Conservation (phyloP, 495 filamentous ascomycete species). For the Aspergillus cristatus region DNA sequence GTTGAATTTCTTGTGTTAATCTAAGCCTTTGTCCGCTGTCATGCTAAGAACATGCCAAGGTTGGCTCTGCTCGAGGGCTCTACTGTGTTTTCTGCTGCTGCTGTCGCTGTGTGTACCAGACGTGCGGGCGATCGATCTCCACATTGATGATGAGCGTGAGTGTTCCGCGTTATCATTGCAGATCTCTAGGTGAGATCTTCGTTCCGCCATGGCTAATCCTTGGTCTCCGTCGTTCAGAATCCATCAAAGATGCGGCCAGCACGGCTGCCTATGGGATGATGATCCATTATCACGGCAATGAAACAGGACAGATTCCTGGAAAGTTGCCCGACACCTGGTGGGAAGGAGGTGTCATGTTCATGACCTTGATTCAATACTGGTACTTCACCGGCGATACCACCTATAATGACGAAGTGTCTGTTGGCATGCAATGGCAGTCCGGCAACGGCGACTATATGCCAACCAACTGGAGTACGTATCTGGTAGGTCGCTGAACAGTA, state of each 20-base stretch:
- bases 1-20: too few relatives aligned
- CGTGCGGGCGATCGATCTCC: slow-evolving; percentile 8
- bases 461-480: slow-evolving; percentile 40
- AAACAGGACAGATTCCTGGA: slow-evolving; percentile 49
- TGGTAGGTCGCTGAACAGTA: slow-evolving; percentile 12
- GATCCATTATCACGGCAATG: slow-evolving; percentile 51
- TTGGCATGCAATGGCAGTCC: slow-evolving; percentile 52
- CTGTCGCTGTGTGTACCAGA: slow-evolving; percentile 3
- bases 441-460: slow-evolving; percentile 53
- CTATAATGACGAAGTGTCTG: slow-evolving; percentile 46
- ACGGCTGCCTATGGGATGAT: slow-evolving; percentile 53
- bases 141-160: slow-evolving; percentile 10
- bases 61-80: too few relatives aligned
- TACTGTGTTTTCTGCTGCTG: background rate
- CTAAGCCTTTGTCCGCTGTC: too few relatives aligned
- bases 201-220: background rate
- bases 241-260: slow-evolving; percentile 51
- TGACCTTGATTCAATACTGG: slow-evolving; percentile 62
- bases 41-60: too few relatives aligned
- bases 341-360: slow-evolving; percentile 61
- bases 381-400: slow-evolving; percentile 52
- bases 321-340: slow-evolving; percentile 51
- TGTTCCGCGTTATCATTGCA: background rate
- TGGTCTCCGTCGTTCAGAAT: slow-evolving; percentile 36
- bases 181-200: background rate